phyloP scores from a whole-genome alignment of 495 filamentous ascomycete species.

The Acidomyces sp. region DNA sequence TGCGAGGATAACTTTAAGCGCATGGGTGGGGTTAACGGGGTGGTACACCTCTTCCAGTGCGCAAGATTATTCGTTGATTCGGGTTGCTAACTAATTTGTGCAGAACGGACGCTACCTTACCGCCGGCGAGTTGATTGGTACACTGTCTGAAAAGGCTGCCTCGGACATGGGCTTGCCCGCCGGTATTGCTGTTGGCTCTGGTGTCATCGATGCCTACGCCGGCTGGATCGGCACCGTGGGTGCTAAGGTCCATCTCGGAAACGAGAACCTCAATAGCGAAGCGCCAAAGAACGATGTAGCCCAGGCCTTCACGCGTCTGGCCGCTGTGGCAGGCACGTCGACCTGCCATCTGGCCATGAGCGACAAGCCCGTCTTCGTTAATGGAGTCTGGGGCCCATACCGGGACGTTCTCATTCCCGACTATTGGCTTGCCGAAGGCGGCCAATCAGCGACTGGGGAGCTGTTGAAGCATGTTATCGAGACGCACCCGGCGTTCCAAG shows the following conservation, averaged over 20 bases:
- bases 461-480: constrained; percentile 85
- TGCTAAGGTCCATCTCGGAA: constrained; percentile 64
- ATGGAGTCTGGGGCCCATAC: constrained; percentile 94
- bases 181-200: constrained; percentile 84
- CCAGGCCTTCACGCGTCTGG: constrained; percentile 87
- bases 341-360: constrained; percentile 97
- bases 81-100: constrained; percentile 20
- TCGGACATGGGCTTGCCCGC: constrained; percentile 70
- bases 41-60: constrained; percentile 42
- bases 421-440: constrained; percentile 93
- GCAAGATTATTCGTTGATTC: neutral
- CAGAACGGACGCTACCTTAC: constrained; percentile 85
- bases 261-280: constrained; percentile 45
- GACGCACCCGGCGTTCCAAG: constrained; percentile 76
- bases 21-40: constrained; percentile 84
- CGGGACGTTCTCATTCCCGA: constrained; percentile 80
- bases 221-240: constrained; percentile 99
- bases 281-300: constrained; percentile 61
- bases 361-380: constrained; percentile 74
- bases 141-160: constrained; percentile 70
- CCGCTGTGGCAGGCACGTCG: constrained; percentile 91
- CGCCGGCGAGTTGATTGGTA: constrained; percentile 79
- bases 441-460: constrained; percentile 89
- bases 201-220: constrained; percentile 96
- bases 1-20: constrained; percentile 74